Evolutionary conservation across 1,139 yeast genomes (phyloP), one percentile per base, ranked within the genome.

Genomic region (Spathaspora jeffriesii): DNA sequence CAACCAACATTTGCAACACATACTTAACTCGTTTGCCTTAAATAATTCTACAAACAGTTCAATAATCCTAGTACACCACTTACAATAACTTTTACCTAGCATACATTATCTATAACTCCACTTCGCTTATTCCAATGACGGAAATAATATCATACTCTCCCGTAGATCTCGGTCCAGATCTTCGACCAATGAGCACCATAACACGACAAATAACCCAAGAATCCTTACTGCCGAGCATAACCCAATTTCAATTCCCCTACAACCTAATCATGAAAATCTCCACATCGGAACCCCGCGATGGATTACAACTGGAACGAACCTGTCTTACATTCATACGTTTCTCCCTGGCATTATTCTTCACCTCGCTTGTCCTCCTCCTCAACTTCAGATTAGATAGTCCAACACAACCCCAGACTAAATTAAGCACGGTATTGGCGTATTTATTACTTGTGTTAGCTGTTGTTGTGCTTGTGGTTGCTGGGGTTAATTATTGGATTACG

Each of bases 251-350:
- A 5, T 55, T 55, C 39, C 59, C 68, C 2, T 61, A 59, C 44
- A 55, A 56, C 23, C 51, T 75, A 32, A 59, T 75, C 3, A 58
- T 81, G 46, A 68, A 71, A 28, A 73, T 80, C 31, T 64, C 71
- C 7, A 67, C 79, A 4, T 77, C 83, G 1, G 84, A 82, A 50
- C 86, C 88, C 0, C 64, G 88, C 47, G 88, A 83, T 60, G 81
- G 81, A 21, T 62, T 82, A 14, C 85, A 82, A 66, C 77, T 79
- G 49, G 88, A 82, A 57, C 62, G 87, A 41, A 81, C 87, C 0
- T 71, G 82, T 27, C 63, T 83, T 10, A 68, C 81, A 27, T 79
- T 82, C 62, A 63, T 81, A 43, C 68, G 82, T 47, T 79, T 82
- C 53, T 63, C 84, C 1, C 65, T 77, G 1, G 68, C 82, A 1